These are phyloP conservation scores for Curvularia verruculosa DNA, from an alignment of 2,329 filamentous ascomycete species.

Conservation along the genomic window DNA sequence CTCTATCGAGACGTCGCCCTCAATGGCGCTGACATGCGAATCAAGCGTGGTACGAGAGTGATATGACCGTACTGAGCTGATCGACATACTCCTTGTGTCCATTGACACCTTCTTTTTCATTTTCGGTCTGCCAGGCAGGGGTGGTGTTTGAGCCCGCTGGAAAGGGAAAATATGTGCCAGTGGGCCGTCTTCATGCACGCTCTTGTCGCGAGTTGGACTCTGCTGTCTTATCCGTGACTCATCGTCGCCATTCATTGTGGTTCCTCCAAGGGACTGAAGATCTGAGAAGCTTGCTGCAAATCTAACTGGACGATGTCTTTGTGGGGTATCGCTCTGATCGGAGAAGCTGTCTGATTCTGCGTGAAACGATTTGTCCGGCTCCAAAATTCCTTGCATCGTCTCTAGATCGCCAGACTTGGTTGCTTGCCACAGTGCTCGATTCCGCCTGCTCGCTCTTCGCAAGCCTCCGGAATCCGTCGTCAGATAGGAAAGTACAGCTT, in stretches of 20 bases:
- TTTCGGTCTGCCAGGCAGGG: slow-evolving; percentile 57
- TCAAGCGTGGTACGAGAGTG: slow-evolving; percentile 77
- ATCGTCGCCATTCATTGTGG: slow-evolving; percentile 40
- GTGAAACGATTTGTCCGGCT: slow-evolving; percentile 64
- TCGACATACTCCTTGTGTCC: slow-evolving; percentile 88
- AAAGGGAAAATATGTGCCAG: slow-evolving; percentile 92
- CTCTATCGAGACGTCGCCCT: slow-evolving; percentile 86
- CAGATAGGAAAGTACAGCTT: slow-evolving; percentile 90
- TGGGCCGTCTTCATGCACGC: slow-evolving; percentile 45
- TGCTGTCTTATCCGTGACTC: slow-evolving; percentile 27
- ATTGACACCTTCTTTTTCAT: slow-evolving; percentile 80
- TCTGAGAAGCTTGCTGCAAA: slow-evolving; percentile 43
- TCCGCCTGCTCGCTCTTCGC: slow-evolving; percentile 82
- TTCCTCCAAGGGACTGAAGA: slow-evolving; percentile 32
- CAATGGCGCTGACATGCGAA: slow-evolving; percentile 69
- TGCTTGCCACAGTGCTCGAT: slow-evolving; percentile 87
- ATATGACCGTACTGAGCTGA: slow-evolving; percentile 82
- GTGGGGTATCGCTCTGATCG: slow-evolving; percentile 35
- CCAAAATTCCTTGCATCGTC: slow-evolving; percentile 78
- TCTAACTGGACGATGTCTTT: slow-evolving; percentile 36
- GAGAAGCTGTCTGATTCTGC: slow-evolving; percentile 37
- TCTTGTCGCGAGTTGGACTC: slow-evolving; percentile 28
- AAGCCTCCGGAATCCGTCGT: slow-evolving; percentile 80
- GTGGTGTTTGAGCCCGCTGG: slow-evolving; percentile 64
- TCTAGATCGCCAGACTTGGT: slow-evolving; percentile 76